These are phyloP conservation scores for Mycena alexandri DNA, from an alignment of 768 basidiomycete genomes.

Conservation along the genomic window DNA sequence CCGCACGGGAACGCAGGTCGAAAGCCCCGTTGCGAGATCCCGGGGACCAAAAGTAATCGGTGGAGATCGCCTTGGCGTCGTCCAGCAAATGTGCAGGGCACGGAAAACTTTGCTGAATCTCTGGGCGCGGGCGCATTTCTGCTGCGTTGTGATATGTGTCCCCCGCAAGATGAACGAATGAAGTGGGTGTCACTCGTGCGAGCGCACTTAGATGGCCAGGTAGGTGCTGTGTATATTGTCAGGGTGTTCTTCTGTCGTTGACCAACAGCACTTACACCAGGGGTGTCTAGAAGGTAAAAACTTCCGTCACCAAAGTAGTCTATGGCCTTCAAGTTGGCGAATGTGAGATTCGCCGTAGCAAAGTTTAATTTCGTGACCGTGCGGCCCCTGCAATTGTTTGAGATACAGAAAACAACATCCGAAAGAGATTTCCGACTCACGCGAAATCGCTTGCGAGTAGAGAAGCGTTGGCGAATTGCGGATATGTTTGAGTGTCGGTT, in stretches of 20 bases:
- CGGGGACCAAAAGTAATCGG: conserved; percentile 14
- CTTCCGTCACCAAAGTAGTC: conserved; percentile 26
- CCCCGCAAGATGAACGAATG: conserved; percentile 19
- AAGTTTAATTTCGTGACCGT: conserved; percentile 22
- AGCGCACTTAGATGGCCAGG: conserved; percentile 30
- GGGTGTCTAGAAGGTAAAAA: conserved; percentile 32
- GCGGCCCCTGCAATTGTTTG: conserved; percentile 6
- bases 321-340: conserved; percentile 22
- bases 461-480: conserved; percentile 15
- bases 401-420: not conserved
- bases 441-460: conserved; percentile 2
- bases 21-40: not conserved
- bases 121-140: not conserved
- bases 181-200: conserved; percentile 30
- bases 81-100: not conserved
- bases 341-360: conserved; percentile 2
- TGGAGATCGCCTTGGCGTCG: conserved; percentile 4
- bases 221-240: conserved; percentile 16
- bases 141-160: conserved; percentile 8
- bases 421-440: not conserved
- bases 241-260: not conserved
- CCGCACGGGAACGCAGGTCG: conserved; percentile 10
- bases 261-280: conserved; percentile 22
- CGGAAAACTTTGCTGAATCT: conserved; percentile 3
- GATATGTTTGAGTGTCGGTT: conserved; percentile 9